phyloP scores from a whole-genome alignment of 129 eudicot species.

The Gnaphalium uliginosum region DNA sequence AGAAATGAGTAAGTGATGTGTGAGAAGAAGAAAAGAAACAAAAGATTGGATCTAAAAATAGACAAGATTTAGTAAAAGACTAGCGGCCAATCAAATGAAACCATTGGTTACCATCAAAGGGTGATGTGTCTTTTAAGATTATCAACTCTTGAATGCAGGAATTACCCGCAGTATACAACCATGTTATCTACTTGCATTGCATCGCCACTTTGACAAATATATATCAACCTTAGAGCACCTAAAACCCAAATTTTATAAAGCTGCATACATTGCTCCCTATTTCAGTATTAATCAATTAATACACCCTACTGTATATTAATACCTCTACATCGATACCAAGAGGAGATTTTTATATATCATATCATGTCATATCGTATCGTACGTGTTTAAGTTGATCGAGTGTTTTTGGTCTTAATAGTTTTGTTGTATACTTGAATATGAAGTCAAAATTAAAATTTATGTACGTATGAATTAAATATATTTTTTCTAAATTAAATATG shows the following conservation, averaged over 20 bases:
- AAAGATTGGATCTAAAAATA: constrained; percentile 28
- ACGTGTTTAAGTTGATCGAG: too few species aligned
- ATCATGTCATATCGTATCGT: too few species aligned
- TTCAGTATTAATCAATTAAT: too few species aligned
- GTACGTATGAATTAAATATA: too few species aligned
- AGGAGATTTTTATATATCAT: too few species aligned
- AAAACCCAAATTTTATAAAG: background rate
- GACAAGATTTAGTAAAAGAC: constrained; percentile 28
- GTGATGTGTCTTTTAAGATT: constrained; percentile 7
- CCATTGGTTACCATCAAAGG: constrained; percentile 7
- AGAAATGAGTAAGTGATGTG: constrained; percentile 26
- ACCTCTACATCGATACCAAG: too few species aligned
- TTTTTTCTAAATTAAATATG: too few species aligned
- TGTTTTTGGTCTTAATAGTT: too few species aligned
- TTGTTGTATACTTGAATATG: too few species aligned
- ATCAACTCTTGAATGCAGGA: background rate
- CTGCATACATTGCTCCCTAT: background rate
- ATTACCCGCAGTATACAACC: constrained; percentile 5
- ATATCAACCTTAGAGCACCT: background rate
- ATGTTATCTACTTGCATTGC: too few species aligned
- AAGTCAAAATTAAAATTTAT: too few species aligned
- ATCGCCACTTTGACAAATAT: too few species aligned
- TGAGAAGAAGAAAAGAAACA: background rate
- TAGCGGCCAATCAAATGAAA: constrained; percentile 23
- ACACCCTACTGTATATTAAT: background rate